These are phyloP conservation scores for Hydnum rufescens DNA, from an alignment of 768 basidiomycete genomes.

Conservation along the genomic window DNA sequence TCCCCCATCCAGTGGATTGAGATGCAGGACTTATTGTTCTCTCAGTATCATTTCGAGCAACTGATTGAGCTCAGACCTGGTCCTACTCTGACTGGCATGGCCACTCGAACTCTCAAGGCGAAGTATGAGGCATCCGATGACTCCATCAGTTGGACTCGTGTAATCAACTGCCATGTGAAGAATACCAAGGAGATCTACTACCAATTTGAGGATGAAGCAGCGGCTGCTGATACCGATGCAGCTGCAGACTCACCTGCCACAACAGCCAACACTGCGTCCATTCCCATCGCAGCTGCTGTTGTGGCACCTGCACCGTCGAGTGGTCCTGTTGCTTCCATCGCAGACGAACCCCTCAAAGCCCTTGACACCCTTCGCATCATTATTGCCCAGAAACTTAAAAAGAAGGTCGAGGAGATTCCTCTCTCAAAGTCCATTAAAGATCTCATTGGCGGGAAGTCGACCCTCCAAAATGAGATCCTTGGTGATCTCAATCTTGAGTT, in stretches of 20 bases:
- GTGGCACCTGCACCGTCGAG: constrained; percentile 28
- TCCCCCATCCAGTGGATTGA: constrained; percentile 99
- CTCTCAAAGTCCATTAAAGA: constrained; percentile 93
- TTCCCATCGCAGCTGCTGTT: constrained; percentile 21
- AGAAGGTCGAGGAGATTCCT: constrained; percentile 73
- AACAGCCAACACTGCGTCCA: constrained; percentile 22
- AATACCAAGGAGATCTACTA: constrained; percentile 96
- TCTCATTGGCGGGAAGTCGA: constrained; percentile 95
- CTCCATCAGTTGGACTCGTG: constrained; percentile 54
- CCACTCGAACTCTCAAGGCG: constrained; percentile 68
- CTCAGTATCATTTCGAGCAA: constrained; percentile 69
- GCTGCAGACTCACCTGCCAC: constrained; percentile 19
- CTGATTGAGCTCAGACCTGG: constrained; percentile 93
- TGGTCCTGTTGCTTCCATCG: constrained; percentile 51
- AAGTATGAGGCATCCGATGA: constrained; percentile 88
- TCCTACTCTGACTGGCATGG: constrained; percentile 92
- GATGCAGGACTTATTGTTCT: constrained; percentile 90
- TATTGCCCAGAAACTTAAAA: constrained; percentile 97
- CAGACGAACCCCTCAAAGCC: constrained; percentile 84
- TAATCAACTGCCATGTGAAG: constrained; percentile 86
- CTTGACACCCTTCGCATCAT: constrained; percentile 70
- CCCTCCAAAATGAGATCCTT: constrained; percentile 94
- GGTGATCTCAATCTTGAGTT: constrained; percentile 96
- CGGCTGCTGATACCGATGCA: constrained; percentile 19
- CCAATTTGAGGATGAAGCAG: constrained; percentile 76